Conservation (phyloP, 2,329 filamentous ascomycete species). For the Pseudophaeomoniella oleicola region DNA sequence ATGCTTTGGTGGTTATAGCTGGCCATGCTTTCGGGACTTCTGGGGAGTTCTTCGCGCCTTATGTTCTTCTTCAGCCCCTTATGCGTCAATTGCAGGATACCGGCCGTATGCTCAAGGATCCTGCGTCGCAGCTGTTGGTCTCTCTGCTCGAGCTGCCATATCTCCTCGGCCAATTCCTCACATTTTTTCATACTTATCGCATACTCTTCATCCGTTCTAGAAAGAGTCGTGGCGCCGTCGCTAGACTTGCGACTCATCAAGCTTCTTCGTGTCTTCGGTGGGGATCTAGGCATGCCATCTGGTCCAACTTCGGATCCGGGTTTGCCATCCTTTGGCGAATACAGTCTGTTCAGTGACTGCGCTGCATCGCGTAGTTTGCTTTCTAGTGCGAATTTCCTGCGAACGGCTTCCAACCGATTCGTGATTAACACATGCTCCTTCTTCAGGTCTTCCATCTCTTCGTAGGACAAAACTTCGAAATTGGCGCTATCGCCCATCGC, state of each 20-base stretch:
- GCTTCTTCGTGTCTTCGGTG: conserved; percentile 36
- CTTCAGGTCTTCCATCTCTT: conserved; percentile 84
- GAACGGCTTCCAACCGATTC: conserved; percentile 66
- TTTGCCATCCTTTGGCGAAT: conserved; percentile 48
- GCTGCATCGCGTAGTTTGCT: conserved; percentile 91
- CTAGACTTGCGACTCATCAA: conserved; percentile 30
- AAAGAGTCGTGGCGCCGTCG: conserved; percentile 18
- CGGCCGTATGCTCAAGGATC: conserved; percentile 80
- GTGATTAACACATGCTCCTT: conserved; percentile 62
- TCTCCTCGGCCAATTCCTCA: conserved; percentile 66
- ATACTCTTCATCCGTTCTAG: conserved; percentile 58
- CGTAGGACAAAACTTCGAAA: conserved; percentile 75
- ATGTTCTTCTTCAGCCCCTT: conserved; percentile 51
- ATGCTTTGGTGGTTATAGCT: conserved; percentile 26
- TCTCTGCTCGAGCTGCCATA: conserved; percentile 66
- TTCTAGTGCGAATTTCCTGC: conserved; percentile 74
- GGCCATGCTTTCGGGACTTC: conserved; percentile 58
- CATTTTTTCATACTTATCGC: conserved; percentile 64
- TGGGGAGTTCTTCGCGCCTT: conserved; percentile 37
- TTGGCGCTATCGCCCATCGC: conserved; percentile 76
- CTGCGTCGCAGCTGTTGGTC: conserved; percentile 59
- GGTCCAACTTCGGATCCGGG: conserved; percentile 25
- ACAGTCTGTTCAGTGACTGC: conserved; percentile 68
- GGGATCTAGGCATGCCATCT: conserved; percentile 29
- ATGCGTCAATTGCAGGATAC: conserved; percentile 81